phyloP scores from a whole-genome alignment of 345 rosid genomes.

The Hibiscus tridactylites region DNA sequence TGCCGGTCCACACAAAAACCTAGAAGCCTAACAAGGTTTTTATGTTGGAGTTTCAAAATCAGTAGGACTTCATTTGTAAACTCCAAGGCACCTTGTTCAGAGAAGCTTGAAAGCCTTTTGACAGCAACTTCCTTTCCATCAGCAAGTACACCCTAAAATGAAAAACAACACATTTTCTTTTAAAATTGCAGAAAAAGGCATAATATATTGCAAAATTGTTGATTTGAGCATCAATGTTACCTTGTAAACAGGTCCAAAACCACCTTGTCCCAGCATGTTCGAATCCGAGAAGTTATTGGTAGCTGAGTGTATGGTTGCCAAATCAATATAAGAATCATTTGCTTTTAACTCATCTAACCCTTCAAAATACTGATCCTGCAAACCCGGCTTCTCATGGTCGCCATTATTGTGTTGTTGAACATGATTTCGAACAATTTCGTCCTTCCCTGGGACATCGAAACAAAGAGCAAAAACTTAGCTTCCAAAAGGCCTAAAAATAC shows the following conservation, averaged over 20 bases:
- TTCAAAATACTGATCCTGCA: conserved; percentile 1
- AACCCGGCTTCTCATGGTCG: neutral
- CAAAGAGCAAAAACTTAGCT: neutral
- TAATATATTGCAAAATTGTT: neutral
- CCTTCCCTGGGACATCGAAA: conserved; percentile 7
- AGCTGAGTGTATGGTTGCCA: conserved; percentile 25
- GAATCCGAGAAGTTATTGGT: conserved; percentile 28
- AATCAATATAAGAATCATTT: conserved; percentile 19
- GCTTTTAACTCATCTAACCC: conserved; percentile 8
- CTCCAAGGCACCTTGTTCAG: conserved; percentile 28
- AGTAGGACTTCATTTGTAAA: conserved; percentile 35
- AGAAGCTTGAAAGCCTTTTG: conserved; percentile 21
- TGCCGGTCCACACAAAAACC: conserved; percentile 37
- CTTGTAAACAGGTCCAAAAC: conserved; percentile 31
- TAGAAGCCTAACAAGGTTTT: conserved; percentile 43
- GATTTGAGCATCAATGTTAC: conserved; percentile 5
- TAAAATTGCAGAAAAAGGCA: neutral
- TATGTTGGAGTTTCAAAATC: conserved; percentile 43
- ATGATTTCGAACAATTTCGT: neutral
- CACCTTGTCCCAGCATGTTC: conserved; percentile 22
- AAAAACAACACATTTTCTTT: neutral
- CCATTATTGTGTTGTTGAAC: conserved; percentile 7
- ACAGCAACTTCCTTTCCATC: conserved; percentile 48
- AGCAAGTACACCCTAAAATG: conserved; percentile 31
- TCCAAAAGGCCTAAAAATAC: neutral